Evolutionary conservation across 495 filamentous ascomycete genomes (phyloP), one percentile per base, ranked within the genome.

Genomic region (Lentithecium fluviatile): DNA sequence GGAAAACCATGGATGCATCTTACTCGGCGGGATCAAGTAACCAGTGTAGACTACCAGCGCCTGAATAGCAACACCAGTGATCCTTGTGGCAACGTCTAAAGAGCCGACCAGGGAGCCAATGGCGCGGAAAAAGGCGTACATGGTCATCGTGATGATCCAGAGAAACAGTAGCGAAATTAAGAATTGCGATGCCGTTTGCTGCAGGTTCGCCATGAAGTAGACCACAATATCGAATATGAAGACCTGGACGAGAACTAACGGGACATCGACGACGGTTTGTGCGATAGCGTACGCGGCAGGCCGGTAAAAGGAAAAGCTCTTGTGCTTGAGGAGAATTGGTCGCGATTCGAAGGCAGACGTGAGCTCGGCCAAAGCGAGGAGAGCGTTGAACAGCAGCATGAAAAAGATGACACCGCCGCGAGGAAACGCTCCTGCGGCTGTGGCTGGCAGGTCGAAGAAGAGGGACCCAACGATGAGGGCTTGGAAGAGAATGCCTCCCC

Each of bases 251-350:
- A 90, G 74, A 2, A 89, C 80, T 5, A 91, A 75, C 2, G 90
- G 90, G 2, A 89, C 69, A 68, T 95, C 91, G 12, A 88, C 82
- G 12, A 90, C 78, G 2, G 88, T 87, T 43, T 91, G 83, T 1
- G 88, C 90, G 36, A 95, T 78, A 5, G 85, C 87, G 59, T 85
- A 90, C 42, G 91, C 90, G 2, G 87, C 80, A 12, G 91, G 90
- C 2, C 88, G 84, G 68, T 93, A 93, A 70, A 95, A 93, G 2
- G 87, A 87, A 69, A 90, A 94, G 56, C 81, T 84, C 72, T 90
- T 89, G 71, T 96, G 91, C 63, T 94, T 92, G 57, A 89, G 76
- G 37, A 95, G 73, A 43, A 95, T 88, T 2, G 87, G 88, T 24
- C 87, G 80, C 10, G 82, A 83, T 2, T 78, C 71, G 64, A 92